Percentiles rank a stretch among this genome's conserved stretches.
Evolutionary conservation across 441 rosid genomes (phyloP).

Genomic region (Cnidoscolus chayamansa): DNA sequence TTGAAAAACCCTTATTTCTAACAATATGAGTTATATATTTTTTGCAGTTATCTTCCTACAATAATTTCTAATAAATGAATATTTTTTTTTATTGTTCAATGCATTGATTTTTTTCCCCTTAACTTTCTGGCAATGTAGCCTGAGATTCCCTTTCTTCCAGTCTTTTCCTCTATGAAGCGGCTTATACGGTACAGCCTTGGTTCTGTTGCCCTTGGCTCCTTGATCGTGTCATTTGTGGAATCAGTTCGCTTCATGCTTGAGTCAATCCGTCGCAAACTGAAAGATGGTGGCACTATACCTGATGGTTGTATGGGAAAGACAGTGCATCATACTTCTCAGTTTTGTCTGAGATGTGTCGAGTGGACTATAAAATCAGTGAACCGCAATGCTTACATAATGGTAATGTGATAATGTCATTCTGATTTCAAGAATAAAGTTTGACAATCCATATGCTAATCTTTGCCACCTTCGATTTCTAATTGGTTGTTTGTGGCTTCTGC

Average conservation of each 20-base stretch:
- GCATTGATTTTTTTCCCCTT: conserved; percentile 1
- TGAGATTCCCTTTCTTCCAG: conserved; percentile 88
- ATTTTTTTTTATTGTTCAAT: neutral
- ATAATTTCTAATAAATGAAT: neutral
- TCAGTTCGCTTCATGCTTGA: conserved; percentile 88
- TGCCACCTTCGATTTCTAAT: neutral
- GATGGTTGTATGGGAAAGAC: conserved; percentile 64
- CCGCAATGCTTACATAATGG: conserved; percentile 98
- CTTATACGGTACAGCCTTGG: conserved; percentile 84
- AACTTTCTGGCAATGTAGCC: conserved; percentile 49
- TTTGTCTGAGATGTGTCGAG: conserved; percentile 58
- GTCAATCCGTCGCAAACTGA: conserved; percentile 72
- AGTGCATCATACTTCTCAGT: conserved; percentile 53
- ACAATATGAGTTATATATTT: neutral
- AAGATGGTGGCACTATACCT: conserved; percentile 49
- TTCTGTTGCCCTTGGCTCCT: conserved; percentile 92
- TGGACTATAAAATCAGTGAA: conserved; percentile 85
- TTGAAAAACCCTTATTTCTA: neutral
- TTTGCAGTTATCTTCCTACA: neutral
- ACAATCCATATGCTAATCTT: neutral
- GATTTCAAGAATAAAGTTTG: neutral
- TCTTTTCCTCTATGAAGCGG: conserved; percentile 90
- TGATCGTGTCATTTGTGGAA: conserved; percentile 82
- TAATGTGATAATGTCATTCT: conserved; percentile 54
- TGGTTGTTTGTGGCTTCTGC: conserved; percentile 26